A percentile compares a stretch with the other conserved stretches of the same genome.
phyloP scores from a whole-genome alignment of 345 rosid genomes.

The Eucalyptus marginata region DNA sequence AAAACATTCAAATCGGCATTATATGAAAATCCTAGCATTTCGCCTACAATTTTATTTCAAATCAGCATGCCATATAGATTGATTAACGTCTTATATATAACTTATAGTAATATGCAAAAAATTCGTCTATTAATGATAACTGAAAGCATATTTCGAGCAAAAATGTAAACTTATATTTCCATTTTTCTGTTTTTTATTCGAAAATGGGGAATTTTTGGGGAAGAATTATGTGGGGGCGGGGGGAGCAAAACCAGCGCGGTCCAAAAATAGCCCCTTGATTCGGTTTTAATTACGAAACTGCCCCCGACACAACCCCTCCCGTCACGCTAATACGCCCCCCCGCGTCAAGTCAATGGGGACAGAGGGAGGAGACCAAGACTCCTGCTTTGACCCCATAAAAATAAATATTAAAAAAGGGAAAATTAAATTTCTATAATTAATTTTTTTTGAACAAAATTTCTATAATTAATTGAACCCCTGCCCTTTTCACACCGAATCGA shows the following conservation, averaged over 20 bases:
- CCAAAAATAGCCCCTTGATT: background rate
- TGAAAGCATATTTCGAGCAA: no score
- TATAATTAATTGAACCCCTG: background rate
- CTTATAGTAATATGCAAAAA: no score
- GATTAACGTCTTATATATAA: no score
- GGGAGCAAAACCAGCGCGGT: background rate
- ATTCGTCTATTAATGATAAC: accelerated
- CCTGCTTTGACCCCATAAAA: background rate
- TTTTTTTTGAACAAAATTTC: no score
- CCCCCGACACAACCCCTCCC: background rate
- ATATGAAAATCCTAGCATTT: no score
- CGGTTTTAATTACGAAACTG: background rate
- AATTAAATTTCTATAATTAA: no score
- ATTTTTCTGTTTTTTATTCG: background rate
- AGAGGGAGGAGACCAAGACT: background rate
- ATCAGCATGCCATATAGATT: no score
- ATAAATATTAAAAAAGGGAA: background rate
- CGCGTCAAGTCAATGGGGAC: background rate
- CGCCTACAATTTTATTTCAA: no score
- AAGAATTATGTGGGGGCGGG: background rate
- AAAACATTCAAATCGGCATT: no score
- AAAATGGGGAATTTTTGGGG: background rate
- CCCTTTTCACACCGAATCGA: no score
- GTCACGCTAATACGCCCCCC: background rate
- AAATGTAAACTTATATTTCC: background rate